These are phyloP conservation scores for Arabidopsis hybrid DNA, from an alignment of 441 rosid genomes.

Conservation along the genomic window DNA sequence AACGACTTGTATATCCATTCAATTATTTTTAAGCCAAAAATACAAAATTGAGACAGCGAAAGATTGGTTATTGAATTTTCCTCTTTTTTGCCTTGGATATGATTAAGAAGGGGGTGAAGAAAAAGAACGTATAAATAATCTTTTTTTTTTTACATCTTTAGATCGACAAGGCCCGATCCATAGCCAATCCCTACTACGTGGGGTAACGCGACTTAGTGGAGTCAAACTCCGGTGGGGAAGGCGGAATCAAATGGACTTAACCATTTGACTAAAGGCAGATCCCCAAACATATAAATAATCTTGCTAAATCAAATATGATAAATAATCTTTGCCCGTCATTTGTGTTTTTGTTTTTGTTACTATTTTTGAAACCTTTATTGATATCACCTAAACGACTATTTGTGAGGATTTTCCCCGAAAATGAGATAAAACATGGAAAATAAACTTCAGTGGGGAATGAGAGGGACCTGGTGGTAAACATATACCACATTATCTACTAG, in stretches of 20 bases:
- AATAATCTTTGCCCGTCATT: neutral
- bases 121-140: neutral
- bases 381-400: neutral
- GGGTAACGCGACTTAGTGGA: too few species aligned
- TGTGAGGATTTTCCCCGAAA: neutral
- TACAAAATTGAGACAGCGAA: neutral
- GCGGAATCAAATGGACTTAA: too few species aligned
- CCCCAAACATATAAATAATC: too few species aligned
- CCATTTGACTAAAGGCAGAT: too few species aligned
- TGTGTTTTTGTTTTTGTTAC: neutral
- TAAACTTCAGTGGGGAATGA: neutral
- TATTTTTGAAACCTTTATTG: neutral
- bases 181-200: too few species aligned
- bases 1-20: neutral
- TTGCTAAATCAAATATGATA: neutral
- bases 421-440: neutral
- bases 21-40: neutral
- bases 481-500: too few species aligned
- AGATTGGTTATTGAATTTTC: neutral
- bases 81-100: neutral
- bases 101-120: neutral
- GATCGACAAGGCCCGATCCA: too few species aligned
- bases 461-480: too few species aligned
- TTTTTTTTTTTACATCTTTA: too few species aligned
- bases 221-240: too few species aligned